Evolutionary conservation across 495 filamentous ascomycete genomes (phyloP), one percentile per base, ranked within the genome.

Genomic region (Sphaerosporella brunnea): DNA sequence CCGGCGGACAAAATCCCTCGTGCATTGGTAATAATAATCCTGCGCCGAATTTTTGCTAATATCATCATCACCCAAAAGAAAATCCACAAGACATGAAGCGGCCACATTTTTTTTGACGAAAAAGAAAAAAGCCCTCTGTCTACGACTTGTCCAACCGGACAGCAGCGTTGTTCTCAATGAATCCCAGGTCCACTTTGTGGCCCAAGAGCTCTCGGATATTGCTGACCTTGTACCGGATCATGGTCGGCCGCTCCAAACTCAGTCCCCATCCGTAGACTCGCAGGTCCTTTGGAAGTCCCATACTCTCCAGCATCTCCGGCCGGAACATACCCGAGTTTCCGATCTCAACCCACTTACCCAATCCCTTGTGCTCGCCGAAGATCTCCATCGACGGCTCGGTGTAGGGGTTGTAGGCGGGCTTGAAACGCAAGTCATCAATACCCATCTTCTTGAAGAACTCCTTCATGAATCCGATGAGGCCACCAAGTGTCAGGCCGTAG

Each of bases 321-420:
- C 90, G 70, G 76, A 97, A 97, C 84, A 94, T 95, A 49, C 90
- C 88, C 55, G 79, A 85, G 65, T 97, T 97, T 25, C 90, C 90
- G 64, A 97, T 97, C 66, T 97, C 86, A 16, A 94, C 81, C 71
- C 84, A 82, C 68, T 92, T 93, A 49, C 74, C 74, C 34, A 97
- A 71, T 7, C 90, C 90, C 49, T 79, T 75, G 66, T 95, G 87
- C 65, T 79, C 92, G 13, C 81, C 82, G 67, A 93, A 95, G 53
- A 95, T 90, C 64, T 95, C 87, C 83, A 95, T 86, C 62, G 75
- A 81, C 8, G 90, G 90, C 64, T 97, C 90, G n/a, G 90, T 96
- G 69, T 97, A 92, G 0, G 84, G 83, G 64, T 95, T 92, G 53
- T 97, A 96, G n/a, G 87, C 87, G 1, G 87, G 87, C 69, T 95